Evolutionary conservation across 1,284 basidiomycete species (phyloP).

Genomic region (Neolentinus lepideus): DNA sequence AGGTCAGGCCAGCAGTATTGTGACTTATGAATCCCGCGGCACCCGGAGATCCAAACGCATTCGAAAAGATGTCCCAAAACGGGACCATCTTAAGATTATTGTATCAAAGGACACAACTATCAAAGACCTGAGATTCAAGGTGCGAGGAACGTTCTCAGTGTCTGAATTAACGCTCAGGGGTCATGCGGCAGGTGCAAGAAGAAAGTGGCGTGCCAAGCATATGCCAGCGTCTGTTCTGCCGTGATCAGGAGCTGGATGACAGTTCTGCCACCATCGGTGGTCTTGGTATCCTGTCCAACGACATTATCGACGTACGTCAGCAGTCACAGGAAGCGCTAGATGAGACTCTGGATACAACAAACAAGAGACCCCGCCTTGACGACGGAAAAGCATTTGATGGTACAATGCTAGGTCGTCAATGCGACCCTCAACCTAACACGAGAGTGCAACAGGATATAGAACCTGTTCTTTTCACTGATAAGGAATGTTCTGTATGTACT

Average conservation of each 20-base stretch:
- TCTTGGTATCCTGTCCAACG: slow-evolving; percentile 58
- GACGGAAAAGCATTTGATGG: slow-evolving; percentile 72
- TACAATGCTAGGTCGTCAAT: slow-evolving; percentile 44
- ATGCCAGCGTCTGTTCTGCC: slow-evolving; percentile 62
- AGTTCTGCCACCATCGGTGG: slow-evolving; percentile 50
- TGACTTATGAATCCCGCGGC: slow-evolving; percentile 6
- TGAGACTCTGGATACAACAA: slow-evolving; percentile 42
- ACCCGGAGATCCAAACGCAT: slow-evolving; percentile 62
- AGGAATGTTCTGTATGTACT: neutral
- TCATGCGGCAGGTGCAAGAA: slow-evolving; percentile 40
- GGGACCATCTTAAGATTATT: slow-evolving; percentile 40
- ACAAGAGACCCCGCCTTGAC: slow-evolving; percentile 33
- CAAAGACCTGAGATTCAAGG: slow-evolving; percentile 71
- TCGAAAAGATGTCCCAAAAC: slow-evolving; percentile 43
- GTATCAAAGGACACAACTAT: slow-evolving; percentile 61
- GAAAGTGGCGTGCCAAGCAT: slow-evolving; percentile 61
- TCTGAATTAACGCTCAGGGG: neutral
- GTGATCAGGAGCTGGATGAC: slow-evolving; percentile 56
- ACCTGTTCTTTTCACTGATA: neutral
- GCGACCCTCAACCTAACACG: neutral
- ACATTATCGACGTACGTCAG: slow-evolving; percentile 59
- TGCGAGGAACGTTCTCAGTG: slow-evolving; percentile 23
- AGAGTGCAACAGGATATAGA: neutral
- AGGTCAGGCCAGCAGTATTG: slow-evolving; percentile 4
- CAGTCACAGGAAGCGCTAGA: slow-evolving; percentile 47